Conservation (phyloP, 2,329 filamentous ascomycete species). For the Allantophomopsis lycopodina region DNA sequence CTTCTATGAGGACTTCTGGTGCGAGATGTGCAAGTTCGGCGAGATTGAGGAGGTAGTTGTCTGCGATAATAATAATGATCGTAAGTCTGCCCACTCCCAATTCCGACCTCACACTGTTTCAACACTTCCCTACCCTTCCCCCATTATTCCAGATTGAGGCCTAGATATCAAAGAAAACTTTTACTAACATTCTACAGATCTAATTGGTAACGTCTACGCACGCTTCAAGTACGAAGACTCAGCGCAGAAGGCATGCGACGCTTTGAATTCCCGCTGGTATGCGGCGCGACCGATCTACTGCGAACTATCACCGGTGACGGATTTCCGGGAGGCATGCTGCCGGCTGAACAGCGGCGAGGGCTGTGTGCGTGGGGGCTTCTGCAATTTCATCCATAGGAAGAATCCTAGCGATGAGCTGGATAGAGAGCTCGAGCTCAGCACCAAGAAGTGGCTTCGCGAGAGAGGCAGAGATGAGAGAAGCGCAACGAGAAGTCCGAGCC, state of each 20-base stretch:
- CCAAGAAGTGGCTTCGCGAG: conserved; percentile 91
- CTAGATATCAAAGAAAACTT: too few species aligned
- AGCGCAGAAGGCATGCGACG: conserved; percentile 86
- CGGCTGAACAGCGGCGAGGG: conserved; percentile 88
- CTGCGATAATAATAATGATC: conserved; percentile 99
- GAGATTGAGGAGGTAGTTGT: conserved; percentile 96
- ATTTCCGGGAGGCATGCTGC: conserved; percentile 96
- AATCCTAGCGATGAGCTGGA: conserved; percentile 85
- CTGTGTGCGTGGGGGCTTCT: conserved; percentile 91
- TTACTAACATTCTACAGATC: conserved; percentile 35
- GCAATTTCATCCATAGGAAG: conserved; percentile 98
- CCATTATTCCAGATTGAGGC: too few species aligned
- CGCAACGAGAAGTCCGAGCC: conserved; percentile 69
- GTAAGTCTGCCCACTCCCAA: conserved; percentile 31
- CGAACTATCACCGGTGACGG: conserved; percentile 91
- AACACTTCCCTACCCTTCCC: background rate
- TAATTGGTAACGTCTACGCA: conserved; percentile 98
- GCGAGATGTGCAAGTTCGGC: conserved; percentile 98
- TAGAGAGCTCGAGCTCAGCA: conserved; percentile 70
- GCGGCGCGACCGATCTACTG: conserved; percentile 95
- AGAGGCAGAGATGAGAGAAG: conserved; percentile 76
- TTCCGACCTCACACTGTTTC: background rate
- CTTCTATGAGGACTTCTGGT: conserved; percentile 99
- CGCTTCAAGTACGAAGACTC: conserved; percentile 99
- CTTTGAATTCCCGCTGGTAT: conserved; percentile 92